phyloP scores from a whole-genome alignment of 768 basidiomycete species.

The Galerina marginata region DNA sequence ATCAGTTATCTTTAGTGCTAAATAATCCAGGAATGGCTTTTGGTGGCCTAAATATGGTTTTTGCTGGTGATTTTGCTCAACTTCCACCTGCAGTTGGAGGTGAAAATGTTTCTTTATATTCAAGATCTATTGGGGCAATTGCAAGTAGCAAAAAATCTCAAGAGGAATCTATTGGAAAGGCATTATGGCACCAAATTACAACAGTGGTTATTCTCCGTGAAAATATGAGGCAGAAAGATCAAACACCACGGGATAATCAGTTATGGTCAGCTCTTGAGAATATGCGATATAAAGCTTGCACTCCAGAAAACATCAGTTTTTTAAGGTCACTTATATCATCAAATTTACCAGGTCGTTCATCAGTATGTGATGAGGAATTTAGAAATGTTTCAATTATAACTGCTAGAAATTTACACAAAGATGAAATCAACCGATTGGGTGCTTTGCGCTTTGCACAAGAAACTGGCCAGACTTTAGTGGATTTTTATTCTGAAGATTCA shows the following conservation, averaged over 20 bases:
- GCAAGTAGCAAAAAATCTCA: conserved; percentile 13
- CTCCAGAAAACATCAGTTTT: conserved; percentile 39
- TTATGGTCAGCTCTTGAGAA: conserved; percentile 38
- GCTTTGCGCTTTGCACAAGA: conserved; percentile 37
- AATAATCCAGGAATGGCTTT: conserved; percentile 25
- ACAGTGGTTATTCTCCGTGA: conserved; percentile 36
- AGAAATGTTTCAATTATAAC: conserved; percentile 44
- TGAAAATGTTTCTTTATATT: conserved; percentile 20
- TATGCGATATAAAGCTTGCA: conserved; percentile 46
- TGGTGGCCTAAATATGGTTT: conserved; percentile 45
- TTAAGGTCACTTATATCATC: conserved; percentile 30
- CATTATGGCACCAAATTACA: conserved; percentile 37
- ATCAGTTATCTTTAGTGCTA: conserved; percentile 18
- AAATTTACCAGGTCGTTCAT: neutral
- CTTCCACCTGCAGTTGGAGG: conserved; percentile 36
- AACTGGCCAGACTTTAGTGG: conserved; percentile 23
- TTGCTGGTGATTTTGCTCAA: conserved; percentile 52
- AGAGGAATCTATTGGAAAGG: conserved; percentile 30
- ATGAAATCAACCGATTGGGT: conserved; percentile 40
- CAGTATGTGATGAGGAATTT: conserved; percentile 24
- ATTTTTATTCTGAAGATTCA: conserved; percentile 33
- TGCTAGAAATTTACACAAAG: conserved; percentile 38
- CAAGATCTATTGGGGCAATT: neutral
- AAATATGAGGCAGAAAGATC: conserved; percentile 39
- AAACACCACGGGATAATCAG: conserved; percentile 25